These are phyloP conservation scores for Jacaranda mimosifolia DNA, from an alignment of 257 asterid species.

Conservation along the genomic window DNA sequence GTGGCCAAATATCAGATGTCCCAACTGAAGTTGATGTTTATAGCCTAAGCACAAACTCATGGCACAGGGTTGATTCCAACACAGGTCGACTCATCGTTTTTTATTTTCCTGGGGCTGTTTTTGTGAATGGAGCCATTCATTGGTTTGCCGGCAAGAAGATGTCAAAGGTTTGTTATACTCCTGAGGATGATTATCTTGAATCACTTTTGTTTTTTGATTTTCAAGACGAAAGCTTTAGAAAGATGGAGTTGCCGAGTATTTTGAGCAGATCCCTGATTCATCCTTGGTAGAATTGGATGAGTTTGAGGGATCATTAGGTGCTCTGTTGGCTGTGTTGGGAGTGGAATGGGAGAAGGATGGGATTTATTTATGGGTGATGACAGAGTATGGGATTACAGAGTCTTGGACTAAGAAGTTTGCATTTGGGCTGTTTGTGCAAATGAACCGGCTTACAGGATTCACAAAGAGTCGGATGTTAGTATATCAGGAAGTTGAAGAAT, in stretches of 20 bases:
- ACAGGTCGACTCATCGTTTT: not conserved
- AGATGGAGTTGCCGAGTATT: not conserved
- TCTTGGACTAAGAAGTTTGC: not conserved
- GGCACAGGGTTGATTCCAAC: not conserved
- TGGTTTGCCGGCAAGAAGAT: not conserved
- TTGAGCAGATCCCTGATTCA: not conserved
- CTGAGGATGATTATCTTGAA: not conserved
- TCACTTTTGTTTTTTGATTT: conserved; percentile 2
- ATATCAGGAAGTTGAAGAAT: too few relatives aligned
- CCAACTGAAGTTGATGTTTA: conserved; percentile 5
- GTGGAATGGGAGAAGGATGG: too few relatives aligned
- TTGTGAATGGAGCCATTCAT: not conserved
- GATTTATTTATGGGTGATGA: not conserved
- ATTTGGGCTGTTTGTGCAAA: too few relatives aligned
- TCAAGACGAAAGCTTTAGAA: not conserved
- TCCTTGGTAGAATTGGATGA: not conserved
- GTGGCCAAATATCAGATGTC: too few relatives aligned
- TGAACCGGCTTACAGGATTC: too few relatives aligned
- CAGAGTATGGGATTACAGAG: not conserved
- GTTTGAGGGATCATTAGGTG: not conserved
- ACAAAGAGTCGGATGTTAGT: too few relatives aligned
- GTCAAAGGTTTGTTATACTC: not conserved
- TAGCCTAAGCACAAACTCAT: not conserved
- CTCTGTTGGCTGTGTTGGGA: not conserved
- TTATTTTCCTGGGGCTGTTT: not conserved